Evolutionary conservation across 2,329 filamentous ascomycete species (phyloP).

Genomic region (Pseudogymnoascus sp.): DNA sequence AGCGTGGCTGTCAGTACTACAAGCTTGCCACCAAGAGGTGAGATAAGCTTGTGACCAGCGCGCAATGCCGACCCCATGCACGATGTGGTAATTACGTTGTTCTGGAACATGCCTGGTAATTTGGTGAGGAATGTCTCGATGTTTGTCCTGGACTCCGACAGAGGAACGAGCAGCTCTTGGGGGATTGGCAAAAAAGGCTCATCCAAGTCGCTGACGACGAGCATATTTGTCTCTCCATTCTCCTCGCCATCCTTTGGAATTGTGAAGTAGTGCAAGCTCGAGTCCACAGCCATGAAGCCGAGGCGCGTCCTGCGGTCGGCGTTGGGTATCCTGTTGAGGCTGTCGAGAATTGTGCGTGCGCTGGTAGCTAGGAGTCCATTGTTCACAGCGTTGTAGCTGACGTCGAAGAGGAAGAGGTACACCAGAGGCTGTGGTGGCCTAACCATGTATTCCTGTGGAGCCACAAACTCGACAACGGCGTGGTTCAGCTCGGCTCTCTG

Average conservation of each 20-base stretch:
- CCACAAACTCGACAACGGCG: constrained; percentile 94
- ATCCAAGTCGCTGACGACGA: constrained; percentile 89
- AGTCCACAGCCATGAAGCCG: constrained; percentile 92
- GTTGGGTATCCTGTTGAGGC: constrained; percentile 95
- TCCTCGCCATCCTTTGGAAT: constrained; percentile 84
- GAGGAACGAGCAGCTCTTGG: constrained; percentile 78
- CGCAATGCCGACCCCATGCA: constrained; percentile 90
- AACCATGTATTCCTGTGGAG: constrained; percentile 99
- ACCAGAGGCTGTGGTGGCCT: constrained; percentile 90
- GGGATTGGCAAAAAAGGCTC: constrained; percentile 95
- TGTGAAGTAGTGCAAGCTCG: constrained; percentile 90
- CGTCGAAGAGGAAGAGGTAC: constrained; percentile 91
- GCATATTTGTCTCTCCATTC: constrained; percentile 76
- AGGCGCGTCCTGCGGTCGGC: constrained; percentile 85
- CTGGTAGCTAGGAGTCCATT: constrained; percentile 87
- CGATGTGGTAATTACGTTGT: constrained; percentile 81
- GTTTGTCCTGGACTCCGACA: constrained; percentile 81
- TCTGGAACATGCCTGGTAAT: constrained; percentile 93
- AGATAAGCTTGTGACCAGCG: constrained; percentile 92
- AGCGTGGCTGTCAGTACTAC: constrained; percentile 83
- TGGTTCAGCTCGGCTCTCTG: constrained; percentile 89
- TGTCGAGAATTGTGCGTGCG: constrained; percentile 88
- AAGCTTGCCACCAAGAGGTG: constrained; percentile 88
- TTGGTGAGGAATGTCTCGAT: constrained; percentile 87
- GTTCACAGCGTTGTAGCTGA: constrained; percentile 82